Percentiles rank a stretch among this genome's conserved stretches.
These are phyloP conservation scores for Pythium folliculosum DNA, from an alignment of 352 stramenopile genomes.

Conservation along the genomic window DNA sequence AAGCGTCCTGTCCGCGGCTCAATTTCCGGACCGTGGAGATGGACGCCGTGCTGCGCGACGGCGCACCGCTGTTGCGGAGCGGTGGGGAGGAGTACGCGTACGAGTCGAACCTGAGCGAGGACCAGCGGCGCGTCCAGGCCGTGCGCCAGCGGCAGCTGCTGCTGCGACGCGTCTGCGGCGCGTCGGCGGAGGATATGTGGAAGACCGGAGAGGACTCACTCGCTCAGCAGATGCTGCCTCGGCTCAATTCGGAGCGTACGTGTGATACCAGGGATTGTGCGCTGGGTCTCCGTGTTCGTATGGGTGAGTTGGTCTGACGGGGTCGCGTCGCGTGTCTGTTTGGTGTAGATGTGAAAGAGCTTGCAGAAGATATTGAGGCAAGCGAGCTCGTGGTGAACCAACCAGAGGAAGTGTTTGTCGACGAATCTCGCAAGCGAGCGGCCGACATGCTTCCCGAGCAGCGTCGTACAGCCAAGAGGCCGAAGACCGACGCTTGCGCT, in stretches of 20 bases:
- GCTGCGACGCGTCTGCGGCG: constrained; percentile 63
- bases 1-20: constrained; percentile 40
- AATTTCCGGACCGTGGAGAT: constrained; percentile 67
- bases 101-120: constrained; percentile 51
- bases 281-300: neutral
- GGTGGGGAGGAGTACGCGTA: constrained; percentile 85
- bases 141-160: constrained; percentile 69
- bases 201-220: constrained; percentile 60
- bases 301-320: neutral
- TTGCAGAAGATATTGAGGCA: constrained; percentile 71
- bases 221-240: constrained; percentile 62
- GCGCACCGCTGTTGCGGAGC: constrained; percentile 67
- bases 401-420: neutral
- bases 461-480: constrained; percentile 12
- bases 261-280: neutral
- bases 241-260: constrained; percentile 66
- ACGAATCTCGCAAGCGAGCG: constrained; percentile 19
- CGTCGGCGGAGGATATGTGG: constrained; percentile 42
- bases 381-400: constrained; percentile 7
- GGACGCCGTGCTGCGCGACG: constrained; percentile 51
- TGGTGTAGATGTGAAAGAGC: constrained; percentile 62
- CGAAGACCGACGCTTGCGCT: constrained; percentile 4
- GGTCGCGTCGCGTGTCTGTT: constrained; percentile 31
- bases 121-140: constrained; percentile 51
- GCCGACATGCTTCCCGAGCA: constrained; percentile 26